Percentiles rank a stretch among this genome's conserved stretches.
These are phyloP conservation scores for Excoecaria cochinchinensis DNA, from an alignment of 345 rosid species.

Conservation along the genomic window DNA sequence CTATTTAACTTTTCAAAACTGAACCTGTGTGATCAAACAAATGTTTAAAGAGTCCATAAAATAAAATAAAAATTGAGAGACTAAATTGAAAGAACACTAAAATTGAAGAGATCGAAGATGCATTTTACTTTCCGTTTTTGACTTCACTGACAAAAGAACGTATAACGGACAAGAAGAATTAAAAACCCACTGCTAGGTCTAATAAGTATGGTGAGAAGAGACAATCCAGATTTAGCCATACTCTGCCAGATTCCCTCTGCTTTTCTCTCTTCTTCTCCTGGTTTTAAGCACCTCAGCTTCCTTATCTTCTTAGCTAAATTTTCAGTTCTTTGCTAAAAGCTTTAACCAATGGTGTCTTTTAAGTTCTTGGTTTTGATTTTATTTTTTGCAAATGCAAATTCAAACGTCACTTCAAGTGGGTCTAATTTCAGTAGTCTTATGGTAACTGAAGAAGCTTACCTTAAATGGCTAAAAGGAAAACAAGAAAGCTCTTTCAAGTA, in stretches of 20 bases:
- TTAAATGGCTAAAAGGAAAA: slow-evolving; percentile 29
- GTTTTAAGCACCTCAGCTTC: background rate
- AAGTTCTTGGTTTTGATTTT: slow-evolving; percentile 31
- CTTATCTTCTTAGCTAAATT: background rate
- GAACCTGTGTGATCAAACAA: too few relatives aligned
- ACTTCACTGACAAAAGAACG: background rate
- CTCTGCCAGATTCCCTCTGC: slow-evolving; percentile 22
- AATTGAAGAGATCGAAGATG: too few relatives aligned
- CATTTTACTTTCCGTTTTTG: too few relatives aligned
- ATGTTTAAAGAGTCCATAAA: too few relatives aligned
- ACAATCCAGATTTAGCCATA: slow-evolving; percentile 15
- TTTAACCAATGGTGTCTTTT: background rate
- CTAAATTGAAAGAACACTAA: too few relatives aligned
- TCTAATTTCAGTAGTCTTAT: slow-evolving; percentile 22
- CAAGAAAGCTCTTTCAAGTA: slow-evolving; percentile 27
- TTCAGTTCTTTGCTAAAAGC: background rate
- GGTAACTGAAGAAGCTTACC: slow-evolving; percentile 29
- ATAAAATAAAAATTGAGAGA: too few relatives aligned
- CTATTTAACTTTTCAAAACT: too few relatives aligned
- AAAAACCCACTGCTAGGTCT: slow-evolving; percentile 18
- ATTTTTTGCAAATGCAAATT: slow-evolving; percentile 23
- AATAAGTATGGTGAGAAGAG: slow-evolving; percentile 3
- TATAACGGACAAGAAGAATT: slow-evolving; percentile 10
- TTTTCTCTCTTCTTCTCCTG: background rate
- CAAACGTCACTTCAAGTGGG: background rate